phyloP scores from a whole-genome alignment of 139 green algal genomes.

The Auxenochlorella pyrenoidosa region DNA sequence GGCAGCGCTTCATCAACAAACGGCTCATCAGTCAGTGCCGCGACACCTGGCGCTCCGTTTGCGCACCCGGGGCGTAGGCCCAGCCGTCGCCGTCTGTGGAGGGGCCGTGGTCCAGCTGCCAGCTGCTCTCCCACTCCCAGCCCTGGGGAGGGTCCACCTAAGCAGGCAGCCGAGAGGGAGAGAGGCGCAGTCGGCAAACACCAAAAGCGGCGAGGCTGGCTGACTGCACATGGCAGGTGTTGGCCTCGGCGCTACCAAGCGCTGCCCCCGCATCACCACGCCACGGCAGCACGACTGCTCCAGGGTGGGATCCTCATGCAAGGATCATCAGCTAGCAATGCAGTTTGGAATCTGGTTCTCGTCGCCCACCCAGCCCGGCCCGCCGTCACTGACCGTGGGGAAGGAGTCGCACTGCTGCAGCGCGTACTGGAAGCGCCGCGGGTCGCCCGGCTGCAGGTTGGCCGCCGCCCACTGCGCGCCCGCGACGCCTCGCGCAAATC shows the following conservation, averaged over 20 bases:
- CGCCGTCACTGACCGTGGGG: not conserved
- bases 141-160: constrained; percentile 45
- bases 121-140: constrained; percentile 82
- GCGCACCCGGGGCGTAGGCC: constrained; percentile 53
- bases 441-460: constrained; percentile 30
- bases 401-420: constrained; percentile 12
- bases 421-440: constrained; percentile 15
- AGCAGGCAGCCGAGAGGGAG: not conserved
- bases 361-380: no score
- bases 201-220: no score
- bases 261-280: no score
- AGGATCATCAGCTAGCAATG: not conserved
- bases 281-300: no score
- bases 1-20: no score
- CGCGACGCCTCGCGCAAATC: constrained; percentile 68
- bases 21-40: no score
- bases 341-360: no score
- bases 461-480: constrained; percentile 3
- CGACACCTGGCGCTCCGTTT: no score
- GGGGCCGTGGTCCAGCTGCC: constrained; percentile 66
- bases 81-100: constrained; percentile 76
- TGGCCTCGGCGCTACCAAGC: no score
- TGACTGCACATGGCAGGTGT: no score
- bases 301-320: no score
- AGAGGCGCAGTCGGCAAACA: no score